Base-by-base conservation (phyloP, 75 land plant species). In the Pseudotsuga menziesii region DNA sequence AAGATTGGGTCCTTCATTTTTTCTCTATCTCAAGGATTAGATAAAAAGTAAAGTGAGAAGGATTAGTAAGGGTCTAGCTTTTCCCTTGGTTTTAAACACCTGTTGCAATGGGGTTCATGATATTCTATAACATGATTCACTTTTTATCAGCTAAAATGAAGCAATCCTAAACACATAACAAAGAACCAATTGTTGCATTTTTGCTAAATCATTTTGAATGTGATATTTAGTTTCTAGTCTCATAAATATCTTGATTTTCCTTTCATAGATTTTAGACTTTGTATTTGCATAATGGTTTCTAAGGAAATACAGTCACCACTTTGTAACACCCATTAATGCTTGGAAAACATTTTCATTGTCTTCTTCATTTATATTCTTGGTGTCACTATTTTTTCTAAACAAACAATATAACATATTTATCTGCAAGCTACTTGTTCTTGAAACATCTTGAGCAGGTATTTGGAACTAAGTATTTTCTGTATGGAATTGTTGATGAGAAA, bases 261-360 rank as follows among this genome's bases (percentile, higher is more conserved):
- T 55, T 56, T 27, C 56, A 13, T 77, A 93, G 94, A 93, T 96
- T 54, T 91, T 97, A 23, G 97, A 91, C 80, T 96, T 96, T 78
- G 94, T 97, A 19, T 75, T 96, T 9, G 97, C 99, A 72, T 94
- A 94, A 80, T 96, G 99, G 98, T 92, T 94, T 62, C 97, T 97
- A 58, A 77, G 86, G 22, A 81, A 89, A 62, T 97, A 97, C 97
- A 88, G 89, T 54, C 98, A 97, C 63, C 99, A 91, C 59, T 89
- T 92, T 12, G 87, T 97, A 27, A 85, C 86, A 57, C 98, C 97
- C 14, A 87, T 94, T 27, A 14, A 97, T 98, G 77, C 90, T 94
- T 70, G 99, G 99, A 97, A 84, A 35, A 81, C 32, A 52, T 36
- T 57, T 16, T 71, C 61, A 56, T 54, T 16, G 25, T 61, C 4